phyloP scores from a whole-genome alignment of 2,329 filamentous ascomycete genomes.

The Colletotrichum gloeosporioides region DNA sequence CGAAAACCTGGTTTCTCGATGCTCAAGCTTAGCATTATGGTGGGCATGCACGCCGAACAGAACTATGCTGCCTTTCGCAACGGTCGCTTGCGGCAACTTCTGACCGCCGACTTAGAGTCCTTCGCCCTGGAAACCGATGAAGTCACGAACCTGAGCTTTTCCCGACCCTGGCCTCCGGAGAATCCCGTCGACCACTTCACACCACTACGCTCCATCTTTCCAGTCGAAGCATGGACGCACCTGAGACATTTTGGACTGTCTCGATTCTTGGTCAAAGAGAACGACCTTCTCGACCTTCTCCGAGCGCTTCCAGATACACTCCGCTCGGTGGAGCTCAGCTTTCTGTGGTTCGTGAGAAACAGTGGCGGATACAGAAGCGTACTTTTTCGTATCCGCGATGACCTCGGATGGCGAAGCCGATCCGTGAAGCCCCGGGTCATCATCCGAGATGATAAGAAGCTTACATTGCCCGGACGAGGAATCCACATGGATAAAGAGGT shows the following conservation, averaged over 20 bases:
- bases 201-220: constrained; percentile 32
- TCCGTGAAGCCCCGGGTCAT: background rate
- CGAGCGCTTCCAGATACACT: constrained; percentile 30
- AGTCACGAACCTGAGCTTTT: background rate
- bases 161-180: background rate
- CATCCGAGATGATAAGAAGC: background rate
- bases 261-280: constrained; percentile 26
- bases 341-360: constrained; percentile 28
- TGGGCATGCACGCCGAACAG: constrained; percentile 4
- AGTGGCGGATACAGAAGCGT: constrained; percentile 12
- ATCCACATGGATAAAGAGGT: constrained; percentile 9
- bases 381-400: constrained; percentile 25
- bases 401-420: constrained; percentile 23
- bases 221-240: constrained; percentile 29
- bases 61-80: constrained; percentile 18
- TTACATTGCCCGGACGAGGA: background rate
- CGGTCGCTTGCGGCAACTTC: constrained; percentile 21
- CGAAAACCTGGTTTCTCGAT: constrained; percentile 28
- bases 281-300: constrained; percentile 33
- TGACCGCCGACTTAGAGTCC: constrained; percentile 26
- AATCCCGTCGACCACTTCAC: background rate
- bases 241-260: constrained; percentile 37
- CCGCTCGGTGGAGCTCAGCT: constrained; percentile 36
- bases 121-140: constrained; percentile 28
- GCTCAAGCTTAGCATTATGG: constrained; percentile 29